Conservation (phyloP, 805 yeast species). For the Spathaspora arborariae region DNA sequence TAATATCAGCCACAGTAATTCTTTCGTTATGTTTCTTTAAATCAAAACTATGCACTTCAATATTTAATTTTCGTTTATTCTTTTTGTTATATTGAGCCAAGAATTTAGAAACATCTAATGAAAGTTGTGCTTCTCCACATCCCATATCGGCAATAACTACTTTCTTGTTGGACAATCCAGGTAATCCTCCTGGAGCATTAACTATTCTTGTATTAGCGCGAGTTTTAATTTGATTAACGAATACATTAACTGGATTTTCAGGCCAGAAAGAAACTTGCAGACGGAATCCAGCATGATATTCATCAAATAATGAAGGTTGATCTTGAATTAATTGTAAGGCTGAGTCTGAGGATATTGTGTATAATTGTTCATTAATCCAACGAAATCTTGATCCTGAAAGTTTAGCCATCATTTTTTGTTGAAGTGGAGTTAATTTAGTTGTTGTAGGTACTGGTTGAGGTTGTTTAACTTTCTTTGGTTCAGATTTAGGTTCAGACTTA, state of each 20-base stretch:
- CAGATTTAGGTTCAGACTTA: too few relatives aligned
- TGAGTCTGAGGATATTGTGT: constrained; percentile 74
- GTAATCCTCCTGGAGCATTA: constrained; percentile 95
- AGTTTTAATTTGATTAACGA: constrained; percentile 64
- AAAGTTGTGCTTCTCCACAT: constrained; percentile 93
- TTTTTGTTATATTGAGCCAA: constrained; percentile 27
- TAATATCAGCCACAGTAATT: constrained; percentile 95
- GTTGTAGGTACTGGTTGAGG: constrained; percentile 3
- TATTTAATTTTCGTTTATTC: constrained; percentile 35
- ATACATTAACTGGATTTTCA: constrained; percentile 93
- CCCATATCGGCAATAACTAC: constrained; percentile 97
- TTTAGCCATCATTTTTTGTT: constrained; percentile 93
- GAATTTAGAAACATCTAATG: constrained; percentile 58
- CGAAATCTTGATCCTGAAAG: constrained; percentile 92
- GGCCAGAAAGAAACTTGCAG: constrained; percentile 98
- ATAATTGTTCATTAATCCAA: constrained; percentile 97
- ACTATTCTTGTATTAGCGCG: constrained; percentile 59
- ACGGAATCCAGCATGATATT: constrained; percentile 92
- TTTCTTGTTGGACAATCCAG: constrained; percentile 59
- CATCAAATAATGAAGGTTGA: constrained; percentile 88
- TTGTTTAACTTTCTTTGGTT: not conserved
- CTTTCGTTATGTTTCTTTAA: constrained; percentile 82
- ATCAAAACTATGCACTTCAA: constrained; percentile 85
- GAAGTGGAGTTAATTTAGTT: constrained; percentile 72
- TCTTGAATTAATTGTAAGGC: constrained; percentile 70